Percentiles rank a stretch among this genome's conserved stretches.
Evolutionary conservation across 1,139 yeast species (phyloP).

Genomic region (Kodamaea sp.): DNA sequence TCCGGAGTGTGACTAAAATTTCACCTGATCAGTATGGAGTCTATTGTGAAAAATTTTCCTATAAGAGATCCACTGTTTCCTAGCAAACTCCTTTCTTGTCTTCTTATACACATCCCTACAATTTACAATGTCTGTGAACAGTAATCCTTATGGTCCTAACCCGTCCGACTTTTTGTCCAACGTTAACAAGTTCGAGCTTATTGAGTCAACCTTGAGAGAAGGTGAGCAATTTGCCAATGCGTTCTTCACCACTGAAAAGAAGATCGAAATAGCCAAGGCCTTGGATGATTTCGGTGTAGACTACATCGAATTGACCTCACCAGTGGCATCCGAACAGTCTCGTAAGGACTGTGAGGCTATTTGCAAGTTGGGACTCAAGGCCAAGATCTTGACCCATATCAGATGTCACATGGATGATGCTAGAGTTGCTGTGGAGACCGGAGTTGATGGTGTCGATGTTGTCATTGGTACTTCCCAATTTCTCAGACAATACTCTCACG

Average conservation of each 20-base stretch:
- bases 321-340: conserved; percentile 59
- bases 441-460: conserved; percentile 62
- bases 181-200: conserved; percentile 52
- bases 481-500: conserved; percentile 91
- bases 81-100: background rate
- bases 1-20: conserved; percentile 7
- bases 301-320: conserved; percentile 59
- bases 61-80: background rate
- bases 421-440: conserved; percentile 57
- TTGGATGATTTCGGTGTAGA: conserved; percentile 62
- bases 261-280: conserved; percentile 58
- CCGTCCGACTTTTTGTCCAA: conserved; percentile 59
- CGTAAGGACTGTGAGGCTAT: conserved; percentile 58
- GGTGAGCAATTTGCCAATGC: conserved; percentile 66
- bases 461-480: conserved; percentile 61
- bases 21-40: background rate
- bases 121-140: conserved; percentile 15
- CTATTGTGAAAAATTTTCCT: conserved; percentile 1
- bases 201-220: conserved; percentile 59
- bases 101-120: conserved; percentile 1
- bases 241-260: conserved; percentile 54
- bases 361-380: conserved; percentile 55
- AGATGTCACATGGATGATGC: conserved; percentile 66
- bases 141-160: conserved; percentile 59
- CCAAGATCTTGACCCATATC: conserved; percentile 58